Percentiles rank a stretch among this genome's conserved stretches.
Conservation (phyloP, 768 basidiomycete species). For the Neoboletus subvelutipes region DNA sequence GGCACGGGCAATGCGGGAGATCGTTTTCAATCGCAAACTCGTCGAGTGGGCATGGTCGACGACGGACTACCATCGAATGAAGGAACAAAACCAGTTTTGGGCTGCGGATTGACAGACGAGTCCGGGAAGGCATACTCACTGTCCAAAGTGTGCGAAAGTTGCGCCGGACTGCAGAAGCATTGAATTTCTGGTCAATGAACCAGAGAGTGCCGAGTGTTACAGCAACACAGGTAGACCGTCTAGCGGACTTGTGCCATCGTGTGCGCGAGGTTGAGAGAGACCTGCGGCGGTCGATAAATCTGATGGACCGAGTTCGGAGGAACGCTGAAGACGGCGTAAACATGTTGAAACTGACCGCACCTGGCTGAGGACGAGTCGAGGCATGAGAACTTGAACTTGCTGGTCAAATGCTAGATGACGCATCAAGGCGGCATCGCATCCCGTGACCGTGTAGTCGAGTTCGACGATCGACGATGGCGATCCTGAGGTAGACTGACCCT, state of each 20-base stretch:
- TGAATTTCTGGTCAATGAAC: constrained; percentile 41
- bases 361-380: too few relatives aligned
- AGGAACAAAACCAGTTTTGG: not conserved
- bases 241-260: constrained; percentile 17
- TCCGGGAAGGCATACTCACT: constrained; percentile 33
- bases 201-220: constrained; percentile 35
- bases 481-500: too few relatives aligned
- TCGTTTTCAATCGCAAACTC: not conserved
- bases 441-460: too few relatives aligned
- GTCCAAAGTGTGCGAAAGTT: constrained; percentile 51
- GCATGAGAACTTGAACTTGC: too few relatives aligned
- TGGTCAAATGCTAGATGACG: not conserved
- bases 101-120: not conserved
- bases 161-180: constrained; percentile 48
- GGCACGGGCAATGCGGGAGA: not conserved
- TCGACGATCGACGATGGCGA: too few relatives aligned
- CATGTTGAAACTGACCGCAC: not conserved
- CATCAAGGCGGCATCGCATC: not conserved
- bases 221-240: constrained; percentile 25
- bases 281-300: not conserved
- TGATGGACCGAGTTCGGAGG: not conserved
- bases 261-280: constrained; percentile 1
- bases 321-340: not conserved
- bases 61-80: not conserved
- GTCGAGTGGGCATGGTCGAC: not conserved